A percentile compares a stretch with the other conserved stretches of the same genome.
phyloP scores from a whole-genome alignment of 257 asterid species.

The Lavandula angustifolia region DNA sequence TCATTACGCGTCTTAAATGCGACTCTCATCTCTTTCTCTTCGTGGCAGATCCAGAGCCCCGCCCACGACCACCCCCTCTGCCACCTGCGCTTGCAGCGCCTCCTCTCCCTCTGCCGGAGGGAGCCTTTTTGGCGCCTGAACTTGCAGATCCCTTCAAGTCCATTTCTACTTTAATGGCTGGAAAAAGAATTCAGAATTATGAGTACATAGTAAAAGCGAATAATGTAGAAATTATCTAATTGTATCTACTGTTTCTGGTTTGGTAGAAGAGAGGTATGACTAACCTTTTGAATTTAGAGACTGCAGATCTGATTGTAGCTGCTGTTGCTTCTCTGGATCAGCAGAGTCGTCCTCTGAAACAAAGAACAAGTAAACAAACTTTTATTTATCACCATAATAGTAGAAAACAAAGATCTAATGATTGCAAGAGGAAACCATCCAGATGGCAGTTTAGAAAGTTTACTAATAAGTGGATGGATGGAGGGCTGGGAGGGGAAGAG shows the following conservation, averaged over 20 bases:
- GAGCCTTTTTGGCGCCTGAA: slow-evolving; percentile 48
- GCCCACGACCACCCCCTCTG: slow-evolving; percentile 54
- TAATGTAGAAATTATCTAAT: background rate
- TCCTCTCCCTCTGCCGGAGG: slow-evolving; percentile 63
- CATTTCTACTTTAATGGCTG: slow-evolving; percentile 71
- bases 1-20: background rate
- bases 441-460: background rate
- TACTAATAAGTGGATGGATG: too few species aligned
- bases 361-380: slow-evolving; percentile 23
- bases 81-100: slow-evolving; percentile 40
- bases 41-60: slow-evolving; percentile 54
- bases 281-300: slow-evolving; percentile 73
- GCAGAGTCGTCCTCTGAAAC: slow-evolving; percentile 48
- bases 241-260: background rate
- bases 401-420: background rate
- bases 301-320: slow-evolving; percentile 69
- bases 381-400: background rate
- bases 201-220: too few species aligned
- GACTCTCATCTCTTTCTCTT: slow-evolving; percentile 73
- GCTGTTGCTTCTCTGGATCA: slow-evolving; percentile 50
- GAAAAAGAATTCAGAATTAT: background rate
- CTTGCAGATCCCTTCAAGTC: slow-evolving; percentile 76
- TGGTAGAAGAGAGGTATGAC: slow-evolving; percentile 24
- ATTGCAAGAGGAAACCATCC: too few species aligned
- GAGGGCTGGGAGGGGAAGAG: too few species aligned